These are phyloP conservation scores for Aspergillus ostianus DNA, from an alignment of 495 filamentous ascomycete species.

Conservation along the genomic window DNA sequence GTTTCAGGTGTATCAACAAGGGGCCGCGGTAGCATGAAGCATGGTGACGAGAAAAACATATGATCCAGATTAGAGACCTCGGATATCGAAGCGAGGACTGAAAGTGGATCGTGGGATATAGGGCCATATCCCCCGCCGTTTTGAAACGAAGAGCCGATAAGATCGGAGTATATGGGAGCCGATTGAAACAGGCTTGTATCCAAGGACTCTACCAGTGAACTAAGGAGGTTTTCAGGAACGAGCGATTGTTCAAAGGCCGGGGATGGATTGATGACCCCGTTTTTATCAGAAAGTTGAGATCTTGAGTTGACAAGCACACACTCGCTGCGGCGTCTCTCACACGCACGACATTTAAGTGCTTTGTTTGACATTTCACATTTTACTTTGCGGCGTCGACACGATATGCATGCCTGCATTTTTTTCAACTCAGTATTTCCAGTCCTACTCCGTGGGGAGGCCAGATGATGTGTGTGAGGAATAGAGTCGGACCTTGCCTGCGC, in stretches of 20 bases:
- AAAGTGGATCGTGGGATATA: neutral
- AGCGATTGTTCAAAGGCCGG: neutral
- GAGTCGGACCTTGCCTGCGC: neutral
- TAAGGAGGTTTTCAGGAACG: neutral
- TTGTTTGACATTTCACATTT: slow-evolving; percentile 1
- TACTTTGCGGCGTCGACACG: slow-evolving; percentile 4
- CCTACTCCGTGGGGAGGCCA: neutral
- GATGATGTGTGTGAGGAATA: neutral
- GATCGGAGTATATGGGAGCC: neutral
- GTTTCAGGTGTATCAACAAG: neutral
- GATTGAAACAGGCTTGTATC: neutral
- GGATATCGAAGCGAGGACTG: neutral
- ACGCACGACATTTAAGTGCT: neutral
- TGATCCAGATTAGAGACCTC: neutral
- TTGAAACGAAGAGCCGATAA: neutral
- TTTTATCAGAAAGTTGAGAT: neutral
- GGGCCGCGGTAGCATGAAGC: neutral
- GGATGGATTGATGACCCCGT: neutral
- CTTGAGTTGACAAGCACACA: neutral
- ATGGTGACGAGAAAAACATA: neutral
- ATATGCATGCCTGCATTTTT: neutral
- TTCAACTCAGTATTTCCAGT: neutral
- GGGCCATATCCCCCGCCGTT: neutral
- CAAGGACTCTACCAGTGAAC: neutral
- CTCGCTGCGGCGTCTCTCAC: slow-evolving; percentile 1